These are phyloP conservation scores for Populus hybrid DNA, from an alignment of 441 rosid species.

Conservation along the genomic window DNA sequence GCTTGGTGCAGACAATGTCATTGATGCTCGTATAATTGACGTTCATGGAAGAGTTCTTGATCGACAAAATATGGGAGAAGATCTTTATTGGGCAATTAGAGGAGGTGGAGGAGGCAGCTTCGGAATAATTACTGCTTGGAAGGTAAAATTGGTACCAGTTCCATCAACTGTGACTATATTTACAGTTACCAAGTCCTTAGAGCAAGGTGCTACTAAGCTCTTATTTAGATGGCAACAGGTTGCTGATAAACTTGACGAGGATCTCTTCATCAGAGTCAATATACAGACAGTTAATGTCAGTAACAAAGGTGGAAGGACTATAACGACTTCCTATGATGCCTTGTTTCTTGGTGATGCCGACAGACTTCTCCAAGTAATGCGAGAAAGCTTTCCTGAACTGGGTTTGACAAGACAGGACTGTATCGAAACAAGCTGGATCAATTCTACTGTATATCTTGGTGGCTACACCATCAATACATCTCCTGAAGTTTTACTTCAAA, in stretches of 20 bases:
- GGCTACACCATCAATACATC: conserved; percentile 42
- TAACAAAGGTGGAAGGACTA: too few species aligned
- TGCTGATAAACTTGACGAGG: too few species aligned
- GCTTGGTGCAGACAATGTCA: conserved; percentile 58
- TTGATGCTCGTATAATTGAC: conserved; percentile 62
- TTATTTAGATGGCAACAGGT: conserved; percentile 50
- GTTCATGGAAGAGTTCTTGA: conserved; percentile 48
- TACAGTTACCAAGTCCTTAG: conserved; percentile 34
- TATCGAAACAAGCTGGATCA: conserved; percentile 55
- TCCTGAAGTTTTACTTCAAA: conserved; percentile 55
- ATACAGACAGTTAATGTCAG: too few species aligned
- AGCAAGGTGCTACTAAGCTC: conserved; percentile 39
- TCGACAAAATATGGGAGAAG: conserved; percentile 69
- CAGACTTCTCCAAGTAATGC: conserved; percentile 32
- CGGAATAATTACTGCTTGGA: conserved; percentile 59
- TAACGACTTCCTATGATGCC: too few species aligned
- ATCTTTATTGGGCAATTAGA: conserved; percentile 64
- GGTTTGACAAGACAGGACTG: conserved; percentile 48
- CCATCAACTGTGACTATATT: conserved; percentile 61
- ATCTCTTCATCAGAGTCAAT: too few species aligned
- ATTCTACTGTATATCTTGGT: conserved; percentile 43
- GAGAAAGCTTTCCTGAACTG: conserved; percentile 46
- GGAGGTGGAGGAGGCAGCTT: conserved; percentile 85
- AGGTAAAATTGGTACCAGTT: conserved; percentile 52
- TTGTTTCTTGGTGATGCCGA: too few species aligned